Evolutionary conservation across 495 filamentous ascomycete genomes (phyloP), one percentile per base, ranked within the genome.

Genomic region (Amorphotheca resinae): DNA sequence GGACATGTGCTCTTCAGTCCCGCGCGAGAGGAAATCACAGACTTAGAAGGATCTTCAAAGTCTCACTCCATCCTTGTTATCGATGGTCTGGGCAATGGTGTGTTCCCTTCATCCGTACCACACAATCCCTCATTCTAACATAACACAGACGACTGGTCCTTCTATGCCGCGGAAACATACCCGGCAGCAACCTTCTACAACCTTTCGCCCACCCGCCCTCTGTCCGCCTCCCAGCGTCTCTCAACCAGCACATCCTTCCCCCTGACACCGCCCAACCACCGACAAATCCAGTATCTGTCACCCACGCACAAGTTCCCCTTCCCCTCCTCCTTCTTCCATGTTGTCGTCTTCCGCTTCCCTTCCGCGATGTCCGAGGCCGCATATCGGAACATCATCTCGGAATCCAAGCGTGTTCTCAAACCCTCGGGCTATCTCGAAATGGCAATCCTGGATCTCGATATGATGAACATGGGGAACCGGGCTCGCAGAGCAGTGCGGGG

Each of bases 1-100:
- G 91, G 91, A 11, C 78, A 88, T 41, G 87, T 96, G 0, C 73
- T 99, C 7, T 94, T 99, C 63, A 93, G 84, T 52, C 91, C 93
- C 3, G 84, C 87, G 14, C 82, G 93, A 44, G 79, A 82, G 18
- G 81, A 84, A 41, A 72, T 95, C 26, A 60, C 72, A 23, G 56
- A 70, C 14, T 65, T 59, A 12, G 58, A 58, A 11, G 61, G 46
- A 21, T 35, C 52, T 9, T 47, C 53, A 9, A 70, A 74, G 45
- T 64, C 64, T 15, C 76, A 77, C 30, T 70, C 74, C 5, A 79
- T 99, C 23, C 72, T 99, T 12, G 82, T 99, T 16, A 72, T 99
- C 31, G 91, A 99, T 59, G 93, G 93, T 9, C 74, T 98, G 22
- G 84, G 81, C 36, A 84, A 69, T 50, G 56, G 54, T 56, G 46